Percentiles rank a stretch among this genome's conserved stretches.
phyloP scores from a whole-genome alignment of 1,139 yeast species.

The Yamadazyma atmosphaerica region DNA sequence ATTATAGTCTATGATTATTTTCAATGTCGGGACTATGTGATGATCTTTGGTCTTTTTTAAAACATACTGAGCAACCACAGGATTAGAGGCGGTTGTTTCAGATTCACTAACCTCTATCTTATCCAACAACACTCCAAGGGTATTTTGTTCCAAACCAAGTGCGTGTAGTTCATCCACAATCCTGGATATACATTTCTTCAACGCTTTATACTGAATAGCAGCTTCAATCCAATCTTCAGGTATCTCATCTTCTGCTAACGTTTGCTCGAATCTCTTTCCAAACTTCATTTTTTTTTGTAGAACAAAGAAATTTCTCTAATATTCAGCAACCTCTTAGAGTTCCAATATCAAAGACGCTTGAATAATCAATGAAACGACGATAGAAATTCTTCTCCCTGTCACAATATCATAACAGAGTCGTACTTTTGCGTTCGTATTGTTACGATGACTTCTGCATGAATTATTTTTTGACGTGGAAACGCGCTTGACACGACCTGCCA shows the following conservation, averaged over 20 bases:
- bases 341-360: background rate
- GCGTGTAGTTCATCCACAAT: slow-evolving; percentile 60
- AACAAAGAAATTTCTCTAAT: too few relatives aligned
- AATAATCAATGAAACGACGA: too few relatives aligned
- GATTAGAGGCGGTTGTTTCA: slow-evolving; percentile 36
- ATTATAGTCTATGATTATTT: slow-evolving; percentile 37
- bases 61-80: slow-evolving; percentile 45
- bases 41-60: slow-evolving; percentile 28
- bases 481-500: background rate
- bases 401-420: background rate
- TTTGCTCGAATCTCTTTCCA: slow-evolving; percentile 68
- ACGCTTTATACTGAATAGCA: slow-evolving; percentile 70
- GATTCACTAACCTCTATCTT: slow-evolving; percentile 34
- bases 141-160: slow-evolving; percentile 53
- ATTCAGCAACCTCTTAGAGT: background rate
- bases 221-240: slow-evolving; percentile 70
- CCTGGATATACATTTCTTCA: slow-evolving; percentile 63
- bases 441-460: background rate
- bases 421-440: background rate
- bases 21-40: slow-evolving; percentile 37
- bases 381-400: too few relatives aligned
- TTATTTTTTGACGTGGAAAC: background rate
- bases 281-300: too few relatives aligned
- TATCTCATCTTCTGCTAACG: slow-evolving; percentile 57
- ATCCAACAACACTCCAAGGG: slow-evolving; percentile 44